These are phyloP conservation scores for Colletotrichum coccodes DNA, from an alignment of 2,329 filamentous ascomycete genomes.

Conservation along the genomic window DNA sequence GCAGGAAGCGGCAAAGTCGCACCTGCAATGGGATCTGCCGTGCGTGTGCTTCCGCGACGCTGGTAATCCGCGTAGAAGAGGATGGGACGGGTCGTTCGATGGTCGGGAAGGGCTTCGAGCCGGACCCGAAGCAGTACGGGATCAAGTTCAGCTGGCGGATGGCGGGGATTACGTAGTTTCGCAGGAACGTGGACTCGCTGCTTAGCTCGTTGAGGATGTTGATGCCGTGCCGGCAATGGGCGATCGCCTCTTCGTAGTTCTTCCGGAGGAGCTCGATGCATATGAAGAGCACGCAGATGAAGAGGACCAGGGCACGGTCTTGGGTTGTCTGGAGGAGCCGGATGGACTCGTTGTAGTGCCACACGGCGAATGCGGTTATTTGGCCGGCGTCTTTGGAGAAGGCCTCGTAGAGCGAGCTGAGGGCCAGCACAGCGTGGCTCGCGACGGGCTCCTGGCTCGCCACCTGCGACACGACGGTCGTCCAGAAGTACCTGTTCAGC, in stretches of 20 bases:
- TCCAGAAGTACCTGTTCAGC: conserved; percentile 37
- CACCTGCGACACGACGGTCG: conserved; percentile 26
- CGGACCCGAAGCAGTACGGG: neutral
- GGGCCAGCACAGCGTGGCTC: conserved; percentile 36
- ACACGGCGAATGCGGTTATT: conserved; percentile 15
- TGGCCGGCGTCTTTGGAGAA: neutral
- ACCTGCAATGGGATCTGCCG: conserved; percentile 40
- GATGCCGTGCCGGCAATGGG: conserved; percentile 19
- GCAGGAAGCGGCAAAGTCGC: conserved; percentile 41
- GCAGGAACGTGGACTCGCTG: neutral
- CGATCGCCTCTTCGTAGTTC: conserved; percentile 1
- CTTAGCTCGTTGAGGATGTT: conserved; percentile 21
- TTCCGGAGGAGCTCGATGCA: conserved; percentile 23
- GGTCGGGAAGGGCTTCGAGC: neutral
- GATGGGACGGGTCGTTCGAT: neutral
- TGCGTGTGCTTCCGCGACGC: conserved; percentile 41
- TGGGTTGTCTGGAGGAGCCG: conserved; percentile 21
- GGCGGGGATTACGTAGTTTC: neutral
- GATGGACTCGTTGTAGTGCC: conserved; percentile 34
- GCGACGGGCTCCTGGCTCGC: conserved; percentile 35
- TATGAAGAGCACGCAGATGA: conserved; percentile 36
- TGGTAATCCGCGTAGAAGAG: neutral
- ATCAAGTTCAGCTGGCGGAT: neutral
- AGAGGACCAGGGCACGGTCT: conserved; percentile 28
- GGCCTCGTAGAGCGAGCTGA: conserved; percentile 34